A percentile compares a stretch with the other conserved stretches of the same genome.
Evolutionary conservation across 805 yeast genomes (phyloP).

Genomic region (Hanseniaspora lindneri): DNA sequence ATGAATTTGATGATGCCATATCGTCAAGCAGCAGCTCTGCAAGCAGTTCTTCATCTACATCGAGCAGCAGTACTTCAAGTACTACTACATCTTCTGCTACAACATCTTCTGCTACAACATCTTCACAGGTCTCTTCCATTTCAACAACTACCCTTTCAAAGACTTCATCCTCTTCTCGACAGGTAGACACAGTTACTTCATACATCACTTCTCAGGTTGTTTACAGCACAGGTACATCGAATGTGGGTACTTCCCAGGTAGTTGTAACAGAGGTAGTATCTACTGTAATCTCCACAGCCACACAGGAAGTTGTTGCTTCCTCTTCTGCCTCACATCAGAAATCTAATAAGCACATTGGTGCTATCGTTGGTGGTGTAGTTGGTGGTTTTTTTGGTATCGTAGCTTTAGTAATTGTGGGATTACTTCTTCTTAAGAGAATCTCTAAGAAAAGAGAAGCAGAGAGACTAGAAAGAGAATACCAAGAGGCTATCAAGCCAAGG

Average conservation of each 20-base stretch:
- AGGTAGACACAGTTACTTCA: conserved; percentile 17
- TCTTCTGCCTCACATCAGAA: neutral
- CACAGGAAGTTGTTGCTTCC: conserved; percentile 14
- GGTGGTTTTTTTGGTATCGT: conserved; percentile 44
- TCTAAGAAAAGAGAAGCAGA: conserved; percentile 34
- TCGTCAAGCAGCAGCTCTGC: neutral
- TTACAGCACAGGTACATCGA: conserved; percentile 21
- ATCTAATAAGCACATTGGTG: conserved; percentile 34
- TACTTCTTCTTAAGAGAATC: conserved; percentile 32
- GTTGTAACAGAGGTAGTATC: conserved; percentile 24
- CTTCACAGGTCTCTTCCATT: conserved; percentile 16
- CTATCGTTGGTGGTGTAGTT: conserved; percentile 52
- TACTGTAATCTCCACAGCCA: conserved; percentile 16
- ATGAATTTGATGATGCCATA: conserved; percentile 26
- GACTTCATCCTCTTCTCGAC: conserved; percentile 19
- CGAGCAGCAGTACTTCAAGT: neutral
- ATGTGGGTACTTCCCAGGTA: conserved; percentile 26
- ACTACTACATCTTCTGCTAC: neutral
- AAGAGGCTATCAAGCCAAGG: conserved; percentile 42
- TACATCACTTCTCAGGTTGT: conserved; percentile 10
- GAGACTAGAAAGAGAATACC: conserved; percentile 46
- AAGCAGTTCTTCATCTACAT: conserved; percentile 11
- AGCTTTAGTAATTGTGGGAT: conserved; percentile 31
- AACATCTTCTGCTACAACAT: neutral
- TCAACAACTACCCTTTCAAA: conserved; percentile 22